Conservation (phyloP, 805 yeast genomes). For the Suhomyces kilbournensis region DNA sequence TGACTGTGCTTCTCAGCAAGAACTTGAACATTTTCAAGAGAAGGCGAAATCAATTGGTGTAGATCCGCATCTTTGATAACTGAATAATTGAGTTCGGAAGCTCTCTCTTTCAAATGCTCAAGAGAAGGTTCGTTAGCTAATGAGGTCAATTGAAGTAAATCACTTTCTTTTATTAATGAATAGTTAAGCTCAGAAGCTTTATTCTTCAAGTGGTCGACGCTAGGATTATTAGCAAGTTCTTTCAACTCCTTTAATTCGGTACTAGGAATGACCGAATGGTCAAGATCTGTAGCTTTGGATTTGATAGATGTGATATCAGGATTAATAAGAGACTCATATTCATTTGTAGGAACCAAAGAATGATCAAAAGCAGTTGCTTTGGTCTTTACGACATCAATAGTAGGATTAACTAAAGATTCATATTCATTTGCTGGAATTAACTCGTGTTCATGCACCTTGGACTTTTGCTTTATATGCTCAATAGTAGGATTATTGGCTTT, state of each 20-base stretch:
- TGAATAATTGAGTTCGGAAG: conserved; percentile 3
- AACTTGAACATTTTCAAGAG: conserved; percentile 8
- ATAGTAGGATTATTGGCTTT: conserved; percentile 15
- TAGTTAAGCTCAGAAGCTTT: conserved; percentile 8
- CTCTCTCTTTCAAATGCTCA: conserved; percentile 8
- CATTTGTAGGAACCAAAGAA: neutral
- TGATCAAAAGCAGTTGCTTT: conserved; percentile 1
- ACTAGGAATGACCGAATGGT: neutral
- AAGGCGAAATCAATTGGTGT: conserved; percentile 6
- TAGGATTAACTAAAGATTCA: conserved; percentile 13
- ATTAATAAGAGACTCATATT: neutral
- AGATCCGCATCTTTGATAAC: neutral
- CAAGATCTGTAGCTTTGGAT: neutral
- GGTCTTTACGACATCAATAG: conserved; percentile 4
- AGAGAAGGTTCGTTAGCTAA: conserved; percentile 7
- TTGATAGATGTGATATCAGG: neutral
- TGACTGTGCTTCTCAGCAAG: conserved; percentile 8
- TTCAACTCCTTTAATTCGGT: too few relatives aligned
- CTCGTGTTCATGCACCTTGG: conserved; percentile 1
- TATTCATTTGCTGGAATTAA: conserved; percentile 19
- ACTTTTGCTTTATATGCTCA: conserved; percentile 8
- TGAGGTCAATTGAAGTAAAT: neutral
- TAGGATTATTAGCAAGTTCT: conserved; percentile 2
- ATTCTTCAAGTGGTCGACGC: conserved; percentile 6
- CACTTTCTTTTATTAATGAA: neutral